Evolutionary conservation across 768 basidiomycete species (phyloP).

Genomic region (Crepidotus variabilis): DNA sequence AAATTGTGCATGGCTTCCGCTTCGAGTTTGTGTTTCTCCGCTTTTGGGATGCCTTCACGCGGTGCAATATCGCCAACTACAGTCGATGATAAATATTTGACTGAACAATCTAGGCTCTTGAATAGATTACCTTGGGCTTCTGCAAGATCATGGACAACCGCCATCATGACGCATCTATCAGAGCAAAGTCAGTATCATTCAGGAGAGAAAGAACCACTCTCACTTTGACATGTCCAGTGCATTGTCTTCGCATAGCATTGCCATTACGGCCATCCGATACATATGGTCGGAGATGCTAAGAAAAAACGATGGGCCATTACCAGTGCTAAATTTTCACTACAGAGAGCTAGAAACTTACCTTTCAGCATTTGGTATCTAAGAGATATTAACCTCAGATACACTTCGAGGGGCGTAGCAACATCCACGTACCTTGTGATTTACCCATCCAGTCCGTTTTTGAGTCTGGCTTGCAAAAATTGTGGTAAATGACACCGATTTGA

Average conservation of each 20-base stretch:
- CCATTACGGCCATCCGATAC: conserved; percentile 95
- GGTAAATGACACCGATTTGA: too few species aligned
- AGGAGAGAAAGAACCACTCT: conserved; percentile 13
- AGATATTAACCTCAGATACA: not conserved
- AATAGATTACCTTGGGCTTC: conserved; percentile 75
- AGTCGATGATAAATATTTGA: not conserved
- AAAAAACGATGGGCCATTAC: conserved; percentile 1
- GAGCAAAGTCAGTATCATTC: not conserved
- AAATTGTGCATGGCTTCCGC: conserved; percentile 91
- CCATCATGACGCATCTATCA: conserved; percentile 81
- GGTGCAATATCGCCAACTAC: conserved; percentile 93
- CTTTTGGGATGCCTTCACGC: conserved; percentile 77
- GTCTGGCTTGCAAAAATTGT: conserved; percentile 45
- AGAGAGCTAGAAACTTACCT: conserved; percentile 50
- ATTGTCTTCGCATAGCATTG: conserved; percentile 80
- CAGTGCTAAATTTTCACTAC: not conserved
- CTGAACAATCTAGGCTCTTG: not conserved
- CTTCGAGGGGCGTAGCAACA: not conserved
- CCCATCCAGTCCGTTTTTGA: conserved; percentile 95
- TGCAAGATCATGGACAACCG: conserved; percentile 90
- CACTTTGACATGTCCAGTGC: conserved; percentile 73
- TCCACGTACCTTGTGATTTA: conserved; percentile 65
- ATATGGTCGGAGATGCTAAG: conserved; percentile 91
- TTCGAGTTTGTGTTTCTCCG: conserved; percentile 77
- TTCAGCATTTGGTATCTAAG: conserved; percentile 77